Base-by-base conservation (phyloP, 768 basidiomycete species). In the Mycena filopes region DNA sequence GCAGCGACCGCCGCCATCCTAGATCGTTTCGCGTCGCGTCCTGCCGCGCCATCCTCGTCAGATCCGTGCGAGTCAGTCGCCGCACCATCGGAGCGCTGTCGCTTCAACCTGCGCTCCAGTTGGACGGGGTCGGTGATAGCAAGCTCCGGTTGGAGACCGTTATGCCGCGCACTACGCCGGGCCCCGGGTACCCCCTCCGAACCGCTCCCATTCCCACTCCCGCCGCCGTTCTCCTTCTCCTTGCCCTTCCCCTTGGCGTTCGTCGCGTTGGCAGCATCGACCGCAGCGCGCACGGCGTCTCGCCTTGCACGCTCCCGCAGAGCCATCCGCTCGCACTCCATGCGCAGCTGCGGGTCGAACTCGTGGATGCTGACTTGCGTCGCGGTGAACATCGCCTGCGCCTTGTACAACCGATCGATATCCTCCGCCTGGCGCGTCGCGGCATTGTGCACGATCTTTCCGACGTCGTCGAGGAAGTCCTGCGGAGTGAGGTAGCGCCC, bases 291-390 rank as follows among this genome's bases (percentile, higher is more conserved):
- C 45, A 73, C 73, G 65, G 87, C 89, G 11, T 86, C 85, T 63
- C 87, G 76, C 70, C 92, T 82, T 78, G 89, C 86, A 63, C 88
- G 79, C 74, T 96, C 93, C 55, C 90, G 82, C 41, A 77, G 83
- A 16, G 94, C 92, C 93, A 96, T 96, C 67, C 93, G 84, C 74
- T 92, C 90, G 75, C 96, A 98, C 75, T 98, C 97, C 29, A 89
- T 62, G 54, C 82, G 81, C 75, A 98, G 91, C 55, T 86, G 83
- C 0, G 85, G 83, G 72, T 97, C 96, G 70, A 96, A 94, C 72
- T 93, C 92, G 70, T 92, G 87, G 59, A 95, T 87, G 80, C 93
- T 90, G 68, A 96, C 91, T 73, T 98, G 84, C 2, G 93, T 84
- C 20, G 93, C 91, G 25, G 89, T 94, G 66, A 89, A 87, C 94